Conservation (phyloP, 2,329 filamentous ascomycete genomes). For the Parascedosporium putredinis region DNA sequence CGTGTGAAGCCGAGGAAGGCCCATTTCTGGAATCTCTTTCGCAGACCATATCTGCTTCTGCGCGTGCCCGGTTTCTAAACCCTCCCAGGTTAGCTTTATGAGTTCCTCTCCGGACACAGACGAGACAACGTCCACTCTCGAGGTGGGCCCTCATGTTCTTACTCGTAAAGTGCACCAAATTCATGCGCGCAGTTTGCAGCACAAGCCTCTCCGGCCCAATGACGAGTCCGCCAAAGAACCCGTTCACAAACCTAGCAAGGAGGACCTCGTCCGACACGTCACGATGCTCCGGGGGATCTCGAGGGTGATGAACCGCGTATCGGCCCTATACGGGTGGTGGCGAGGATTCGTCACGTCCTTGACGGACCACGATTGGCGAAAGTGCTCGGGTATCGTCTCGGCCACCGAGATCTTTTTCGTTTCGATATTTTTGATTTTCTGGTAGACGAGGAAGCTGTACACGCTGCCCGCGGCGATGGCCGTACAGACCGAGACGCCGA, state of each 20-base stretch:
- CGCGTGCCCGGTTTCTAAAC: background rate
- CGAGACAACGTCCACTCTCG: too few species aligned
- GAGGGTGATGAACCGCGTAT: slow-evolving; percentile 17
- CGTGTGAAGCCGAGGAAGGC: slow-evolving; percentile 13
- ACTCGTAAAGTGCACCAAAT: slow-evolving; percentile 6
- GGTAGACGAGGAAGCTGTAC: background rate
- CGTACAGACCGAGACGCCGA: background rate
- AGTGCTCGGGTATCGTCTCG: background rate
- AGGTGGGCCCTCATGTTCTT: too few species aligned
- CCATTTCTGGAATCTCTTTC: slow-evolving; percentile 12
- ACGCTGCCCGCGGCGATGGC: background rate
- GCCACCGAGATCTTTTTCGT: background rate
- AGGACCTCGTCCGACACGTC: slow-evolving; percentile 17
- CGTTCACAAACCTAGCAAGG: slow-evolving; percentile 18
- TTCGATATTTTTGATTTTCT: background rate
- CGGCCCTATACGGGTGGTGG: slow-evolving; percentile 6
- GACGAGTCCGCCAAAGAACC: slow-evolving; percentile 21
- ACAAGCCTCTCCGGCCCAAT: slow-evolving; percentile 17
- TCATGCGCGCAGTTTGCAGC: slow-evolving; percentile 11
- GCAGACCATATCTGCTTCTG: background rate
- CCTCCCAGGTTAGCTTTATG: too few species aligned
- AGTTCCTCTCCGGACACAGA: background rate
- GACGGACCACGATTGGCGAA: background rate
- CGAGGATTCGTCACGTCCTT: background rate
- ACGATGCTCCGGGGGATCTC: slow-evolving; percentile 12